Conservation (phyloP, 2,329 filamentous ascomycete species). For the Phialophora expanda region DNA sequence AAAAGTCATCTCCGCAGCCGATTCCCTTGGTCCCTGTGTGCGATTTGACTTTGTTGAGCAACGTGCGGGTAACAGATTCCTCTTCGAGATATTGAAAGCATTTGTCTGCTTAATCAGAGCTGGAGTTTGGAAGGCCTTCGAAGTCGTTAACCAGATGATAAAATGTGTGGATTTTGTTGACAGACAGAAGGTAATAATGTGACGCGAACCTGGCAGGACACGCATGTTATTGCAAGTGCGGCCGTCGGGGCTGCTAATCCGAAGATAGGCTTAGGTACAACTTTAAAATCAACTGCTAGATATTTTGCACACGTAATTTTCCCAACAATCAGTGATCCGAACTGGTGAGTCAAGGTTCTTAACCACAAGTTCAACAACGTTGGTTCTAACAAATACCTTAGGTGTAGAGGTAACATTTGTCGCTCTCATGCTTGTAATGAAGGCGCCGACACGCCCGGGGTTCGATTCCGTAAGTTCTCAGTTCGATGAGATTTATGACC, state of each 20-base stretch:
- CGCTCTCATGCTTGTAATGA: conserved; percentile 33
- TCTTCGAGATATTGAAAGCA: background rate
- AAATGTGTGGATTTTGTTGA: background rate
- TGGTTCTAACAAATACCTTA: background rate
- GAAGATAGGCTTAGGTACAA: too few relatives aligned
- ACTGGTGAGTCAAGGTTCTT: conserved; percentile 4
- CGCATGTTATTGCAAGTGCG: too few relatives aligned
- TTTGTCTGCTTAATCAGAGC: background rate
- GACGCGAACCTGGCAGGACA: background rate
- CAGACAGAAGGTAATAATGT: background rate
- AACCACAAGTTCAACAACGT: too few relatives aligned
- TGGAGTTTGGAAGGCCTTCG: background rate
- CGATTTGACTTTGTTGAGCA: background rate
- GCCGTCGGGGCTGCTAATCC: too few relatives aligned
- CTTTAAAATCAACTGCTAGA: background rate
- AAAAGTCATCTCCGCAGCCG: background rate
- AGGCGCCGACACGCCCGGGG: conserved; percentile 27
- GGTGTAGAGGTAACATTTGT: conserved; percentile 19
- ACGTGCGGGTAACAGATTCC: background rate
- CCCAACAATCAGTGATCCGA: conserved; percentile 11
- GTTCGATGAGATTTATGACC: too few relatives aligned
- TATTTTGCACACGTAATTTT: background rate
- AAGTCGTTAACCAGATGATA: background rate
- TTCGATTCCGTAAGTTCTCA: background rate
- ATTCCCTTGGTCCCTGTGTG: background rate